Base-by-base conservation (phyloP, 108 stramenopile species). In the Skeletonema costatum region DNA sequence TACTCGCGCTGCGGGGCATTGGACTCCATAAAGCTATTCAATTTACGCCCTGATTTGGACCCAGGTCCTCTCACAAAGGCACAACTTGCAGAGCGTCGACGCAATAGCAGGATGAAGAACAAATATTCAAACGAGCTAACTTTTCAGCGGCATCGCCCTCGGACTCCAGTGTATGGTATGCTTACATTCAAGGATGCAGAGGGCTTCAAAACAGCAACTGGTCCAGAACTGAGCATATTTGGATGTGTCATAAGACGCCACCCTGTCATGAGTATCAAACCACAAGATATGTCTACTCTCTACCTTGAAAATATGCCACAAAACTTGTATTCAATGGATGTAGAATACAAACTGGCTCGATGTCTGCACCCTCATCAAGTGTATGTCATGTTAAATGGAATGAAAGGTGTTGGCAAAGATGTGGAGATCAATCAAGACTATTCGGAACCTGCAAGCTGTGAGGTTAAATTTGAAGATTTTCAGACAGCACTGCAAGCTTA, bases 131-230 rank as follows among this genome's bases (percentile, higher is more conserved):
- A 64, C 42, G 66, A 41, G 12, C 41, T 12, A 29, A n/a, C 48
- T 25, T 56, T 70, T 32, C 30, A 53, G 32, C 87, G 81, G 78
- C 42, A 74, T 14, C 82, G 88, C 13, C 91, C 91, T 41, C 68
- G 94, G 10, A 88, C 92, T 46, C 90, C 94, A 5, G 83, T 95
- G 0, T 95, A 95, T 60, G 94, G 81, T 14, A 86, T 86, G 39
- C 74, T 95, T 16, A 68, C 75, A 16, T 95, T 87, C 66, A 59
- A 76, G 25, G 85, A 88, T 51, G 69, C 67, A 12, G 77, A 77
- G 19, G 88, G 88, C 9, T 86, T 81, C 59, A 46, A 64, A 35
- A 70, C 72, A 35, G 92, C 92, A 13, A 75, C 81, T 4, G 60
- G 68, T 19, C 85, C 83, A 19, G 77, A 83, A 17, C 76, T 95